Conservation (phyloP, 2,329 filamentous ascomycete species). For the Fusarium succisae region DNA sequence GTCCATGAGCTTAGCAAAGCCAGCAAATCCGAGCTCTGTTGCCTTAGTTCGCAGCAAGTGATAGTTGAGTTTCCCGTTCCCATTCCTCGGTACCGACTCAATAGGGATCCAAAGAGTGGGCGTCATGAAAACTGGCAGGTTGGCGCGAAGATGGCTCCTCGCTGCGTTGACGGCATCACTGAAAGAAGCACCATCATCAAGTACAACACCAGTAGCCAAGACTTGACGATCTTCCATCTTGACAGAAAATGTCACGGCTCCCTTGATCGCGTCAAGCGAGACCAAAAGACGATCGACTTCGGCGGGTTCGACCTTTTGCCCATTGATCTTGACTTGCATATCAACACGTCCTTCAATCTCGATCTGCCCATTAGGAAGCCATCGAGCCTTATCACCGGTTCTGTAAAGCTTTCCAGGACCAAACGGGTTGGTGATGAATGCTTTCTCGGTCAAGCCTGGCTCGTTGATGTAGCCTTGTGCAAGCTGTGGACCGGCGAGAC, state of each 20-base stretch:
- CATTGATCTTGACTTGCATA: constrained; percentile 40
- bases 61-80: constrained; percentile 39
- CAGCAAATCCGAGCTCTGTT: background rate
- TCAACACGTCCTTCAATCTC: constrained; percentile 37
- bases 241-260: constrained; percentile 6
- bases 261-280: background rate
- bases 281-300: constrained; percentile 9
- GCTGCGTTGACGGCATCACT: background rate
- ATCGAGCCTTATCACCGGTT: constrained; percentile 34
- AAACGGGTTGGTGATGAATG: constrained; percentile 22
- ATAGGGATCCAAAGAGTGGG: constrained; percentile 37
- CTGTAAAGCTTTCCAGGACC: constrained; percentile 26
- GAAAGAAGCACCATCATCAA: background rate
- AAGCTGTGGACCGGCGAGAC: constrained; percentile 29
- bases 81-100: constrained; percentile 32
- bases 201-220: background rate
- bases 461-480: constrained; percentile 29
- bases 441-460: constrained; percentile 8
- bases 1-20: constrained; percentile 1
- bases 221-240: background rate
- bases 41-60: background rate
- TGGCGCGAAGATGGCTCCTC: background rate
- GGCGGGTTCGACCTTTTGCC: constrained; percentile 27
- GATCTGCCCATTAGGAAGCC: constrained; percentile 18
- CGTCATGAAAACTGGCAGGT: constrained; percentile 40